Base-by-base conservation (phyloP, 306 rosid species). In the Vicia faba region DNA sequence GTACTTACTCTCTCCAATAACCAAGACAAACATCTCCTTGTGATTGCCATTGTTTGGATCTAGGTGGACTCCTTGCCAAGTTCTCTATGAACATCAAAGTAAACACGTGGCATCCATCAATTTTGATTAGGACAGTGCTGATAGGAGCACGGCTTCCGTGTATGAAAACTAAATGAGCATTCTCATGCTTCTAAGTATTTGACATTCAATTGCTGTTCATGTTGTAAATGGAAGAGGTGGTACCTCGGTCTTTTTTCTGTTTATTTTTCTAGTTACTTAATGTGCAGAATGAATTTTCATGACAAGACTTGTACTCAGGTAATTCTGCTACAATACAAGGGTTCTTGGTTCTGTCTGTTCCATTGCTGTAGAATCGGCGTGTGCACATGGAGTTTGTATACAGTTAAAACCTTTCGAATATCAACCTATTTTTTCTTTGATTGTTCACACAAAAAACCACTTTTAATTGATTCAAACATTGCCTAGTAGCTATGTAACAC, bases 51-150 rank as follows among this genome's bases (percentile, higher is more conserved):
- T 72, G 44, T 66, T 54, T 70, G 61, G 53, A 51, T 78, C 55
- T 40, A 16, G 77, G 66, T 68, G 75, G 61, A 51, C 35, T 20
- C 40, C 31, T 48, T 53, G 59, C 29, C 49, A 65, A 65, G 54
- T 68, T 57, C 79, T 72, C 64, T 67, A 25, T 35, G 48, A 54
- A 66, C 72, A 77, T 53, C 74, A 66, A 73, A 64, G 66, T 49
- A 63, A 53, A 61, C 38, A 59, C 61, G 39, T 65, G 69, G 56
- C 68, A 69, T 55, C 69, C 72, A 11, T 35, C 40, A 31, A 31
- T 33, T 45, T 36, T 61, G 71, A 51, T 55, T 61, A 66, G 7
- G 70, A 59, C 26, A 44, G 45, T 43, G 72, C 70, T 66, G 73
- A 77, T 23, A 35, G 38, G 23, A 68, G 51, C 70, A 60, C 38